Percentiles rank a stretch among this genome's conserved stretches.
These are phyloP conservation scores for Fraxinus baroniana DNA, from an alignment of 305 asterid species.

Conservation along the genomic window DNA sequence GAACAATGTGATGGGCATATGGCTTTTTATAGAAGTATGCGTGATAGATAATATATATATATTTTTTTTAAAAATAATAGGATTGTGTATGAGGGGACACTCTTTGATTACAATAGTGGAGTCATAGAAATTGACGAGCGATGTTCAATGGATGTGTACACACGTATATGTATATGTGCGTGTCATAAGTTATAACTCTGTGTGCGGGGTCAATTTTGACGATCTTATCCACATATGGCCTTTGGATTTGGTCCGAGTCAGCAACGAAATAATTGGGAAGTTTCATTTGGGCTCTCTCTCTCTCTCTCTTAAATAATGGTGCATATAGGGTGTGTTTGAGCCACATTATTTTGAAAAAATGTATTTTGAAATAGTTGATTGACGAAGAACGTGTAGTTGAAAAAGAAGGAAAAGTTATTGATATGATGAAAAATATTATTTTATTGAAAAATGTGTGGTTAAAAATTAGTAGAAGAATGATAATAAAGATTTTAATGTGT, in stretches of 20 bases:
- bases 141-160: neutral
- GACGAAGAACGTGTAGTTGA: too few relatives aligned
- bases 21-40: neutral
- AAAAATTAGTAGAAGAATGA: too few relatives aligned
- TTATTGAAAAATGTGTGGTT: too few relatives aligned
- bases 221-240: slow-evolving; percentile 32
- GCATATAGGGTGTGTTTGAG: too few relatives aligned
- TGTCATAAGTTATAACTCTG: neutral
- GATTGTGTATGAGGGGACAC: neutral
- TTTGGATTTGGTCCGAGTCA: slow-evolving; percentile 22
- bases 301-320: too few relatives aligned
- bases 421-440: too few relatives aligned
- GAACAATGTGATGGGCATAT: neutral
- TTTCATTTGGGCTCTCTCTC: neutral
- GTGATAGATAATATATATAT: neutral
- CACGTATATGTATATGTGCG: neutral
- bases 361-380: too few relatives aligned
- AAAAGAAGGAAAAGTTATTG: too few relatives aligned
- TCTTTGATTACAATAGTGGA: slow-evolving; percentile 24
- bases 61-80: too few relatives aligned
- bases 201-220: neutral
- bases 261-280: neutral
- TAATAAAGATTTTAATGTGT: too few relatives aligned
- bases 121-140: neutral
- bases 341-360: too few relatives aligned